Base-by-base conservation (phyloP, 164 flowering plant genomes). In the Nymphaea colorata region DNA sequence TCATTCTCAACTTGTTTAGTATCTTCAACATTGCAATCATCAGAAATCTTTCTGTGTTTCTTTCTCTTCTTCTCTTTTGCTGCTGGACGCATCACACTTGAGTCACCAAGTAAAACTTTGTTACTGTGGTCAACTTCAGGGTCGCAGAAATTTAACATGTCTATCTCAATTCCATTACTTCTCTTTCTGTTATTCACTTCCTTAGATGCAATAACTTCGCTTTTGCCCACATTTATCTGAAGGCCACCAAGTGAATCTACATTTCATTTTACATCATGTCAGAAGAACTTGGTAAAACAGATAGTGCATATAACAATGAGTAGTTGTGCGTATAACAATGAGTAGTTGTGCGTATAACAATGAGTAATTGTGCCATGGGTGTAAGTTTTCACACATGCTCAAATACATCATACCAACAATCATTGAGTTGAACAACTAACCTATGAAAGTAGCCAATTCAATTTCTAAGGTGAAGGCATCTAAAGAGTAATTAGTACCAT, bases 41-140 rank as follows among this genome's bases (percentile, higher is more conserved):
- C 62, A 45, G n/a, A 42, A 59, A 68, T 62, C 6, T 11, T 7
- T 62, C 75, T 75, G 51, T 42, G 61, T 67, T 76, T 77, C 75
- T 74, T 71, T 65, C 74, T 72, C 70, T 72, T 76, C 62, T 72
- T 67, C 43, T 74, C 76, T 71, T 81, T 80, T 42, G 68, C 64
- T 68, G 76, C 77, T 25, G 60, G 53, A 41, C 36, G 36, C 36
- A 25, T 25, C 36, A 25, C 36, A 25, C 36, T 25, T 25, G 18
- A 36, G 17, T 25, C 43, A 8, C 41, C 61, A 41, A 51, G n/a
- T n/a, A 53, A n/a, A 18, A 5, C 3, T 59, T 17, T 43, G 42
- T 41, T 41, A 6, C 57, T 60, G 51, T 5, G 12, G n/a, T 66
- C 61, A 4, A 60, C 12, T 12, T 18, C 41, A 42, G 43, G 57